Conservation (phyloP, 2,329 filamentous ascomycete genomes). For the Coniochaeta prunicola region DNA sequence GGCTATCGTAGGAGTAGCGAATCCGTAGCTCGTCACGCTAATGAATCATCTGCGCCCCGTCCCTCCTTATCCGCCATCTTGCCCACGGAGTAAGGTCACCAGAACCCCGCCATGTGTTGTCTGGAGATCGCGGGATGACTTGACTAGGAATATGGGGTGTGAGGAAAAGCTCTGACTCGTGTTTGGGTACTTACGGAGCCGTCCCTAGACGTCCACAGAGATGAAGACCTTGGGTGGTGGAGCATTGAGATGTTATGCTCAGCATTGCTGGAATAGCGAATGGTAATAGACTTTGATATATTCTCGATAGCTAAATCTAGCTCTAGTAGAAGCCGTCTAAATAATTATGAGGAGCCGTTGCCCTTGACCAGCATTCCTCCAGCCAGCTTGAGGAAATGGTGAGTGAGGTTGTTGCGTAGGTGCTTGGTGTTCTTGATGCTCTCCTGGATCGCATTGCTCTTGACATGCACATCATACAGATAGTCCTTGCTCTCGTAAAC, state of each 20-base stretch:
- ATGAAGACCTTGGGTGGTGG: background rate
- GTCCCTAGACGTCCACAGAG: background rate
- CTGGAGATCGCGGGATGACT: background rate
- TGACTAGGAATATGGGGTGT: background rate
- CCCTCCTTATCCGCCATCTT: background rate
- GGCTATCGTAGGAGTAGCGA: background rate
- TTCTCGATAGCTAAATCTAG: background rate
- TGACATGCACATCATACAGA: slow-evolving; percentile 18
- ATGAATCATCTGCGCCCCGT: background rate
- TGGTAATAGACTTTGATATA: background rate
- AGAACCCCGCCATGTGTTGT: background rate
- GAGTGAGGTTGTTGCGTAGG: slow-evolving; percentile 16
- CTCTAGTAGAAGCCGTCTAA: background rate
- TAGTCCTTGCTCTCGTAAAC: slow-evolving; percentile 19
- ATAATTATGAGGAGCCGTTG: background rate
- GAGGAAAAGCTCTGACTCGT: background rate
- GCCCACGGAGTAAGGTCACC: background rate
- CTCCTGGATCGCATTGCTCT: slow-evolving; percentile 18
- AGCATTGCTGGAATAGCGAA: background rate
- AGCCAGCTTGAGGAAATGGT: slow-evolving; percentile 15
- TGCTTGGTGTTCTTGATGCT: slow-evolving; percentile 15
- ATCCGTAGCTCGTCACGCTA: background rate
- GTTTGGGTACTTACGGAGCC: background rate
- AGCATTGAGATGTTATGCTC: background rate
- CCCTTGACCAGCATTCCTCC: slow-evolving; percentile 14